Base-by-base conservation (phyloP, 768 basidiomycete genomes). In the Lactarius indigo region DNA sequence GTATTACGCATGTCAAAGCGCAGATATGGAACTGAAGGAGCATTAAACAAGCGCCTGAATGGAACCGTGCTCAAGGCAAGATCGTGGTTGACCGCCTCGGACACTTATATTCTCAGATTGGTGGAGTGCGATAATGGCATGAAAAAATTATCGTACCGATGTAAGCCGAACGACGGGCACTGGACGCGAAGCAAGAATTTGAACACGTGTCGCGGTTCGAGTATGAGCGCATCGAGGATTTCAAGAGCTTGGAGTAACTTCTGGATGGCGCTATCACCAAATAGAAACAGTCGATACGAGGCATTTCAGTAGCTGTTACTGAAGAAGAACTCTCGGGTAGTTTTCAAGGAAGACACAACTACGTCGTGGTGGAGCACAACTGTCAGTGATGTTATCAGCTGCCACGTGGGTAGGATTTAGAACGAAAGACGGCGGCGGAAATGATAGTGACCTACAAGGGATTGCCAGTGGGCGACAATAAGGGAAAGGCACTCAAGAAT, bases 201-300 rank as follows among this genome's bases (percentile, higher is more conserved):
- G 96, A 98, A 54, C 85, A 90, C 26, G 88, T 90, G 17, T 92
- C 86, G 5, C 81, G 96, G 54, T 98, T 98, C 74, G 96, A 99
- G 78, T 85, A 87, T 74, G 96, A 97, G 77, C 85, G 96, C 54
- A 84, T 98, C 28, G 91, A 93, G 57, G 96, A 98, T 75, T 97
- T 98, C 77, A 96, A 95, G 54, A 83, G 89, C 3, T 75, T 99
- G 70, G 90, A 93, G 75, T 82, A 83, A 4, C 95, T 94, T 76
- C 78, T 98, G 62, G 90, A 94, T 50, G 92, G 90, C 8, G 91
- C 96, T 89, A 89, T 96, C 59, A 76, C 81, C 4, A 81, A 87
- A 61, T 95, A 99, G 79, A 92, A 89, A 75, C 59, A 90, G 81
- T 88, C 88, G 37, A 63, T 83, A 72, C 35, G 65, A 71, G 42